These are phyloP conservation scores for Saturnispora dispora DNA, from an alignment of 805 yeast genomes.

Conservation along the genomic window DNA sequence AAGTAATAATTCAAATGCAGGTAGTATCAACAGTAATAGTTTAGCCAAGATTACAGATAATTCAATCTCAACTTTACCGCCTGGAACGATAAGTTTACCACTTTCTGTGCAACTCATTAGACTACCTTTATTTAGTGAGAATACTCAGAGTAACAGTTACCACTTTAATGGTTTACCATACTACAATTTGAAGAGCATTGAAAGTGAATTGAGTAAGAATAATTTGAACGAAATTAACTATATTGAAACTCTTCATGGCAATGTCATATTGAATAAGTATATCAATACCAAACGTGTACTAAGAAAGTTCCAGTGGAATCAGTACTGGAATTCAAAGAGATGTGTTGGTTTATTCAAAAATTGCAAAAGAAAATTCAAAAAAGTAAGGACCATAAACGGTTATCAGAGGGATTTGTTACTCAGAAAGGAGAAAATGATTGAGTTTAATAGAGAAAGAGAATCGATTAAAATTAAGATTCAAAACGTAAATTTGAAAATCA, in stretches of 20 bases:
- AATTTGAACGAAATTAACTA: slow-evolving; percentile 30
- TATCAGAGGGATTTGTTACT: slow-evolving; percentile 26
- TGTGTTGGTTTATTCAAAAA: slow-evolving; percentile 23
- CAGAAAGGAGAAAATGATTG: slow-evolving; percentile 23
- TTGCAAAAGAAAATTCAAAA: slow-evolving; percentile 7
- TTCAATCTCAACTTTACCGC: slow-evolving; percentile 23
- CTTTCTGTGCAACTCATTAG: slow-evolving; percentile 23
- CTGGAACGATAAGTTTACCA: slow-evolving; percentile 15
- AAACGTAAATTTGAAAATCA: background rate
- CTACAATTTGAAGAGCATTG: slow-evolving; percentile 26
- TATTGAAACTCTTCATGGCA: slow-evolving; percentile 41
- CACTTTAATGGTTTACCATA: slow-evolving; percentile 35
- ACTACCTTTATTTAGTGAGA: slow-evolving; percentile 19
- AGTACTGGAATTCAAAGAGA: slow-evolving; percentile 37
- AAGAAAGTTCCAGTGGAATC: slow-evolving; percentile 39
- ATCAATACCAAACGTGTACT: slow-evolving; percentile 33
- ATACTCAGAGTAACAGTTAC: slow-evolving; percentile 17
- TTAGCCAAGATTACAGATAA: slow-evolving; percentile 18
- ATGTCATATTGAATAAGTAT: slow-evolving; percentile 37
- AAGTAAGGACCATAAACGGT: slow-evolving; percentile 17
- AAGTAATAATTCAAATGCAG: background rate
- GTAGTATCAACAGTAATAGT: background rate
- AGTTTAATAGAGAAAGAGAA: slow-evolving; percentile 3
- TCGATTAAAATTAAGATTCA: background rate
- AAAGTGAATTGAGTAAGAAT: slow-evolving; percentile 16